Percentiles rank a stretch among this genome's conserved stretches.
Evolutionary conservation across 2,329 filamentous ascomycete species (phyloP).

Genomic region (Cladosporium sphaerospermum): DNA sequence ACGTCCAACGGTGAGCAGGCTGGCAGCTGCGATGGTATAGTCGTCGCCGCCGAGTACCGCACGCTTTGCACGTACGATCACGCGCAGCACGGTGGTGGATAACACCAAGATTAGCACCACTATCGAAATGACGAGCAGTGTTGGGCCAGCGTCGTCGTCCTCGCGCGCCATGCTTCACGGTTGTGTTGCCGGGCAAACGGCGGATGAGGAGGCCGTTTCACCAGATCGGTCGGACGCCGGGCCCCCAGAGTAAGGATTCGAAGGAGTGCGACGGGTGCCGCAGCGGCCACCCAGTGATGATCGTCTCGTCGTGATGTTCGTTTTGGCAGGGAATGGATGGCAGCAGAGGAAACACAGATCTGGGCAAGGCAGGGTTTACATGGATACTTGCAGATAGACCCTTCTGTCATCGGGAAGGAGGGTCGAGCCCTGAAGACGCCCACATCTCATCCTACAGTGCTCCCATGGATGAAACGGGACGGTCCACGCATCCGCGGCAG

Average conservation of each 20-base stretch:
- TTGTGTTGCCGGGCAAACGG: not conserved
- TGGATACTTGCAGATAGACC: no score
- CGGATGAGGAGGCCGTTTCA: not conserved
- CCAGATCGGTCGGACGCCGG: not conserved
- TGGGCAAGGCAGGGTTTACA: no score
- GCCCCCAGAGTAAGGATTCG: not conserved
- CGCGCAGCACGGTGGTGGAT: slow-evolving; percentile 2
- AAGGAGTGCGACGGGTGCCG: not conserved
- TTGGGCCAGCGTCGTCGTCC: slow-evolving; percentile 8
- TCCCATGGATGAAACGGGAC: not conserved
- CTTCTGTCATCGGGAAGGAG: not conserved
- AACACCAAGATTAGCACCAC: slow-evolving; percentile 4
- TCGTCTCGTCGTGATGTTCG: no score
- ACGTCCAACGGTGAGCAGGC: slow-evolving; percentile 28
- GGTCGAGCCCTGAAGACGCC: not conserved
- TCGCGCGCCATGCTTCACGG: slow-evolving; percentile 3
- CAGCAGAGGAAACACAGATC: no score
- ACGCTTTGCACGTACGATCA: slow-evolving; percentile 3
- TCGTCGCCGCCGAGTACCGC: slow-evolving; percentile 32
- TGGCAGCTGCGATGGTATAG: slow-evolving; percentile 30
- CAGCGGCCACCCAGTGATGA: not conserved
- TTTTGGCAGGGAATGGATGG: no score
- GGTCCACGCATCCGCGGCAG: not conserved
- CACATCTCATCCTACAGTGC: not conserved
- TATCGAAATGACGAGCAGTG: slow-evolving; percentile 7